Base-by-base conservation (phyloP, 805 yeast species). In the Nakazawaea sp. region DNA sequence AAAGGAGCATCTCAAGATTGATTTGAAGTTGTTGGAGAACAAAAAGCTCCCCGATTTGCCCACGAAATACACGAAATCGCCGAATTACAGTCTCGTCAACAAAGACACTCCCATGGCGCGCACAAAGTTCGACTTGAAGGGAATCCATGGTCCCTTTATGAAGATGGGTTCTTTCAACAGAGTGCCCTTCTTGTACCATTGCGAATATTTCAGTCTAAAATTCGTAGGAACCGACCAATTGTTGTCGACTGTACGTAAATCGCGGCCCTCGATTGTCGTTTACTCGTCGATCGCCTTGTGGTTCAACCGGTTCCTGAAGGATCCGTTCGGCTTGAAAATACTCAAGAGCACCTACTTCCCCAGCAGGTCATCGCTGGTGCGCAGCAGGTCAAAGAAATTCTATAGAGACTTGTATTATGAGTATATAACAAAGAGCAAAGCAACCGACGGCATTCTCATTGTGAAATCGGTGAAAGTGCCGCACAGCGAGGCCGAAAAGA, bases 221-320 rank as follows among this genome's bases (percentile, higher is more conserved):
- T 60, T 43, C 36, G 51, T 45, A 38, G 55, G 50, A 12, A 36
- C 42, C 13, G 15, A 33, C 1, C 52, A 51, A 32, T 51, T 37
- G 28, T 3, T 54, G 16, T 53, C 55, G 1, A 43, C 41, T 30
- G 46, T 51, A 4, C 37, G 62, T n/a, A 60, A 60, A 33, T 53
- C 62, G 0, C 48, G 42, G 17, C 66, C 66, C 1, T 59, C 55
- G 0, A 11, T 57, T 1, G 24, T 51, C 27, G 31, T 56, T 7
- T 17, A 18, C 9, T 19, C 40, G 10, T 33, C 39, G 16, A 30
- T 13, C 23, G 11, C 33, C 62, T 61, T 36, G 63, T 70, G 18
- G 65, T 64, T 21, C 70, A 68, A 46, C 66, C 59, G 21, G 63
- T 64, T 43, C 5, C 36, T 38, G 2, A 41, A 15, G 10, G 26